These are phyloP conservation scores for Dipteronia sinensis DNA, from an alignment of 345 rosid genomes.

Conservation along the genomic window DNA sequence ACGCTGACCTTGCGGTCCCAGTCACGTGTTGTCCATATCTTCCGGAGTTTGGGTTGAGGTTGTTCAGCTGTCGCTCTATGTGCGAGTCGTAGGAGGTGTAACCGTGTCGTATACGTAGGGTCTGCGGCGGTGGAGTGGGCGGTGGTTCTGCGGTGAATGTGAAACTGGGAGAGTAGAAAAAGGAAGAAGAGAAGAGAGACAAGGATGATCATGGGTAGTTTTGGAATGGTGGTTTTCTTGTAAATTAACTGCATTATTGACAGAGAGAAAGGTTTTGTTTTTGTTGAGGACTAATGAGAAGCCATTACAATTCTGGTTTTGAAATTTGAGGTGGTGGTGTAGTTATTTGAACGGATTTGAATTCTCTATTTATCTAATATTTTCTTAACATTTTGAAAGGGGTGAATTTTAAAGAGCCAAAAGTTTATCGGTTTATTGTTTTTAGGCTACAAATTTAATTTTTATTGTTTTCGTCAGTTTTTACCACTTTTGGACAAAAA, in stretches of 20 bases:
- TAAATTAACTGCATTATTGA: slow-evolving; percentile 3
- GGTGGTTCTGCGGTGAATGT: slow-evolving; percentile 12
- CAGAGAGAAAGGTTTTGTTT: not conserved
- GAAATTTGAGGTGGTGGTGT: not conserved
- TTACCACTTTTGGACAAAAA: no score
- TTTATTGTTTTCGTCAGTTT: no score
- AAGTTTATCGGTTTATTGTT: no score
- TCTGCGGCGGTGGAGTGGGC: not conserved
- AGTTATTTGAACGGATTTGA: no score
- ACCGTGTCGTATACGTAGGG: slow-evolving; percentile 44
- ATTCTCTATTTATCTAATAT: no score
- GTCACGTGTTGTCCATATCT: slow-evolving; percentile 44
- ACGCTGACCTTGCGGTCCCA: slow-evolving; percentile 44
- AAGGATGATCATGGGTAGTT: slow-evolving; percentile 30
- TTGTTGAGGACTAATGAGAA: not conserved
- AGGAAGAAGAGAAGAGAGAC: slow-evolving; percentile 33
- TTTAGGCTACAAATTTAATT: no score
- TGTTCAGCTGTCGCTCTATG: slow-evolving; percentile 42
- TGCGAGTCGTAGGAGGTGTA: slow-evolving; percentile 36
- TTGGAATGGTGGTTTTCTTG: slow-evolving; percentile 34
- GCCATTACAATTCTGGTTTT: not conserved
- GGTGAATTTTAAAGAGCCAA: no score
- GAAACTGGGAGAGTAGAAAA: slow-evolving; percentile 19
- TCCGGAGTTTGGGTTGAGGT: slow-evolving; percentile 44
- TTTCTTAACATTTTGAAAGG: no score